Evolutionary conservation across 2,329 filamentous ascomycete species (phyloP), one percentile per base, ranked within the genome.

Genomic region (Pseudogymnoascus verrucosus): DNA sequence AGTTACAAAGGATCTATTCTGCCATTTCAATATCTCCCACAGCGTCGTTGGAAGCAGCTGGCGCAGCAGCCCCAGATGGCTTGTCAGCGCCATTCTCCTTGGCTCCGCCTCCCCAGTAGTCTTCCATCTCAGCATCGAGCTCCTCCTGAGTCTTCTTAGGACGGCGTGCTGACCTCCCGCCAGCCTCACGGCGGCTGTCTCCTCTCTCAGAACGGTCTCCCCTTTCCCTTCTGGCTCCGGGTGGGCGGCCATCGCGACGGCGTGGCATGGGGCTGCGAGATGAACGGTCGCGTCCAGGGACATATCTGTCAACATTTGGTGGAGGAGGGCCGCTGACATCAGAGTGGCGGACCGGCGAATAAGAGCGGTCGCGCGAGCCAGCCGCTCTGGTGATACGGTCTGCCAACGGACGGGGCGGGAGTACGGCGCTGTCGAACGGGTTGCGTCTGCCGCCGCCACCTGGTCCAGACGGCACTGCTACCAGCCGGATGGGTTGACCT

Each of bases 51-150:
- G 71, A 71, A 63, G 76, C 69, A 28, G 74, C 72, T 8, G 73
- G 69, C 16, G 72, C 71, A 59, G 71, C 72, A 26, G 74, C 71
- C 5, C 69, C 70, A 26, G 39, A 39, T 40, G 19, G 34, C 44
- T 68, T 65, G 40, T 60, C 62, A n/a, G 69, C 66, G 57, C 68
- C 64, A 70, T 69, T 65, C 12, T 70, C 71, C 44, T 72, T 75
- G 23, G 73, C 77, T 37, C 75, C 77, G n/a, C 71, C 75, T 31
- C 83, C 87, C 80, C 91, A 97, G 76, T 97, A 97, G 73, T 96
- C 91, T 31, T 88, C 91, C 93, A 97, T 97, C 77, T 97, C 93
- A n/a, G 90, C 91, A 74, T 97, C 93, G 42, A 97, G 80, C 74
- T 97, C 91, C 70, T 96, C 90, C 69, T 92, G 89, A 0, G 93